Percentiles rank a stretch among this genome's conserved stretches.
These are phyloP conservation scores for Venturia carpophila DNA, from an alignment of 2,329 filamentous ascomycete genomes.

Conservation along the genomic window DNA sequence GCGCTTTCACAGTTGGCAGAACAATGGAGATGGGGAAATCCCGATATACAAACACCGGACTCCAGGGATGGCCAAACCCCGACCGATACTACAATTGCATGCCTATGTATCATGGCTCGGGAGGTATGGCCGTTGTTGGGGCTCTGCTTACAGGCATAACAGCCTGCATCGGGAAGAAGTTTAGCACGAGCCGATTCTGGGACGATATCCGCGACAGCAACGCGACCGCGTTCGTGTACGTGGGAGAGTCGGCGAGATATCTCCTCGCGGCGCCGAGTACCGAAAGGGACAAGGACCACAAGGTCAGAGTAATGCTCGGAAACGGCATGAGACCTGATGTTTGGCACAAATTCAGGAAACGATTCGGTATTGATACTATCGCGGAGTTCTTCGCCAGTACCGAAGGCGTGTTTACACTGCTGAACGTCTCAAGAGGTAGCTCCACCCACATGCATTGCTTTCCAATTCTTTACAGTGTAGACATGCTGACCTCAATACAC, in stretches of 20 bases:
- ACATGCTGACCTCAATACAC: not conserved
- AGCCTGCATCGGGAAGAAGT: constrained; percentile 57
- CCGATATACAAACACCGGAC: constrained; percentile 30
- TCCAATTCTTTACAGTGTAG: not conserved
- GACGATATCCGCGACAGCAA: constrained; percentile 58
- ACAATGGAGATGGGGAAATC: constrained; percentile 34
- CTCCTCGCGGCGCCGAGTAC: constrained; percentile 59
- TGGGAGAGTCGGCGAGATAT: constrained; percentile 70
- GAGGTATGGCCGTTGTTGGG: constrained; percentile 50
- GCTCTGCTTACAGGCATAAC: constrained; percentile 50
- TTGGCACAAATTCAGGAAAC: constrained; percentile 56
- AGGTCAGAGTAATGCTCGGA: constrained; percentile 53
- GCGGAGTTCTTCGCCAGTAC: constrained; percentile 72
- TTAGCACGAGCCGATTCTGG: constrained; percentile 66
- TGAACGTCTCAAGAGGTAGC: constrained; percentile 46
- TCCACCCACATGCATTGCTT: not conserved
- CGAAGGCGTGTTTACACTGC: constrained; percentile 58
- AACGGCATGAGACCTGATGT: constrained; percentile 63
- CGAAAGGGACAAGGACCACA: constrained; percentile 53
- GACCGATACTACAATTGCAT: constrained; percentile 71
- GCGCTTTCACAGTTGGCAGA: constrained; percentile 49
- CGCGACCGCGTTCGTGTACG: constrained; percentile 67
- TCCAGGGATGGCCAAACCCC: constrained; percentile 33
- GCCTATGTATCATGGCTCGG: constrained; percentile 71
- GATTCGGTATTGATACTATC: constrained; percentile 56